phyloP scores from a whole-genome alignment of 1,284 basidiomycete species.

The Ceratobasidium sp. region DNA sequence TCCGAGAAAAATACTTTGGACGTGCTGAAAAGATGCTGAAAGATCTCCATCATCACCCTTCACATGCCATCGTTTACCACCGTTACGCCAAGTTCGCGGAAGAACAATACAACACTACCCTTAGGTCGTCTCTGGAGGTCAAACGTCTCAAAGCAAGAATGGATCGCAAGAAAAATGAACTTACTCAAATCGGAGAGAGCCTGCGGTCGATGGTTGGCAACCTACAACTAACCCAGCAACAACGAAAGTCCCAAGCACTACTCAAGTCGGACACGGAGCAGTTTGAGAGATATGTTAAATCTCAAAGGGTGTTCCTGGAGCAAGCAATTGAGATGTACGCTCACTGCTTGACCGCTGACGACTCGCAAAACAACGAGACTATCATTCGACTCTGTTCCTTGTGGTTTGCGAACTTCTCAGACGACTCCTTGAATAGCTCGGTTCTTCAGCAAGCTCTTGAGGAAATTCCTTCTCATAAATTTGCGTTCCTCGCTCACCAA shows the following conservation, averaged over 20 bases:
- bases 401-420: constrained; percentile 89
- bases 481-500: constrained; percentile 92
- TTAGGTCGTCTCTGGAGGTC: constrained; percentile 78
- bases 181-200: constrained; percentile 61
- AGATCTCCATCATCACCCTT: constrained; percentile 35
- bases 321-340: constrained; percentile 89
- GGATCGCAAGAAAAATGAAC: constrained; percentile 81
- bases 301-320: constrained; percentile 70
- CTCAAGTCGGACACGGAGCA: constrained; percentile 74
- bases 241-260: constrained; percentile 58
- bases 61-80: constrained; percentile 68
- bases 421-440: constrained; percentile 66
- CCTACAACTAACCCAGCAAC: constrained; percentile 48
- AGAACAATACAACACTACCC: constrained; percentile 77
- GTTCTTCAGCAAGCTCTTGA: constrained; percentile 66
- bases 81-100: constrained; percentile 92
- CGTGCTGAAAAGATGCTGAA: constrained; percentile 67
- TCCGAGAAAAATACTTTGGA: constrained; percentile 78
- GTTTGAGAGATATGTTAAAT: constrained; percentile 45
- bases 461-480: constrained; percentile 87
- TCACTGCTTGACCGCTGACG: constrained; percentile 77
- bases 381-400: constrained; percentile 88
- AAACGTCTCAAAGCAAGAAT: too few species aligned
- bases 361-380: constrained; percentile 77
- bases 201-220: constrained; percentile 42